Percentiles rank a stretch among this genome's conserved stretches.
Evolutionary conservation across 257 asterid species (phyloP).

Genomic region (Jacaranda copaia): DNA sequence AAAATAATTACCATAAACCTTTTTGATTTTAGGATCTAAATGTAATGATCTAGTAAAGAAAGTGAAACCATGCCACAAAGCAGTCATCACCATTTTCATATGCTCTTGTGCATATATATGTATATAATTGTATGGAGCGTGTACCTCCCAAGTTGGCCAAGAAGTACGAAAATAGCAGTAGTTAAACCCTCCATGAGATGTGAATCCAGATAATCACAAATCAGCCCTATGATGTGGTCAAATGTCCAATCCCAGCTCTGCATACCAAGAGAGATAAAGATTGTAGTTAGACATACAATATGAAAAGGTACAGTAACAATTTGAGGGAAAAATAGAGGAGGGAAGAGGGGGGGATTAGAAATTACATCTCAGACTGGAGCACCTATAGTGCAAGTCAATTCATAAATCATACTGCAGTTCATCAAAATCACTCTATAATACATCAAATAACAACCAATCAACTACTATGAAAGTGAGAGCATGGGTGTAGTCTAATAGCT

Average conservation of each 20-base stretch:
- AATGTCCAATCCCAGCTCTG: conserved; percentile 93
- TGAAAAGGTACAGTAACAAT: not conserved
- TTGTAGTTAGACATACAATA: conserved; percentile 31
- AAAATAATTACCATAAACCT: not conserved
- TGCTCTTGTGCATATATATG: not conserved
- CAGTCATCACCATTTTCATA: conserved; percentile 9
- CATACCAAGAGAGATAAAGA: conserved; percentile 32
- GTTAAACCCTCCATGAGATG: conserved; percentile 50
- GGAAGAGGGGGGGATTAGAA: not conserved
- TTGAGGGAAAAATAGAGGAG: not conserved
- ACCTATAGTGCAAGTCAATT: not conserved
- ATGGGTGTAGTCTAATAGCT: not conserved
- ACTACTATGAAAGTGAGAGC: not conserved
- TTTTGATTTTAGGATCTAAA: conserved; percentile 9
- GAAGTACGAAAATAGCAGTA: conserved; percentile 62
- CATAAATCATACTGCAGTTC: not conserved
- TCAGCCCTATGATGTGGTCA: conserved; percentile 51
- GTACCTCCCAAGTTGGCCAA: conserved; percentile 95
- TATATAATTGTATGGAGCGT: not conserved
- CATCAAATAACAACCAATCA: not conserved
- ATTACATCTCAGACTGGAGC: conserved; percentile 1
- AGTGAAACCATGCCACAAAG: conserved; percentile 8
- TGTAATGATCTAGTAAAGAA: not conserved
- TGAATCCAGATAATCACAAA: conserved; percentile 59
- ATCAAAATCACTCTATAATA: conserved; percentile 8